These are phyloP conservation scores for Trypanosoma congolense DNA, from an alignment of 208 protist species.

Conservation along the genomic window DNA sequence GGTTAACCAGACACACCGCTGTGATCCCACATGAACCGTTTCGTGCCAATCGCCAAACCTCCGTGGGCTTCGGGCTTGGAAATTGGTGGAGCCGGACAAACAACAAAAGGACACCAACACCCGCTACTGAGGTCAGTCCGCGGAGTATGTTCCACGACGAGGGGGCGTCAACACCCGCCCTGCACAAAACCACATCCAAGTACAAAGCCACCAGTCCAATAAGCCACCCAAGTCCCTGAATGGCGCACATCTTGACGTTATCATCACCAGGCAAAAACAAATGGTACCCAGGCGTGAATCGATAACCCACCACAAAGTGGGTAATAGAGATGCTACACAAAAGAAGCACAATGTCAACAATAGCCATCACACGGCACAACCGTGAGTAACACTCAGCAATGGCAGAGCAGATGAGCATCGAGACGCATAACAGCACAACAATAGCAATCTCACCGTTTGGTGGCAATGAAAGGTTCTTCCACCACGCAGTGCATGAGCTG, in stretches of 20 bases:
- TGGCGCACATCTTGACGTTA: conserved; percentile 23
- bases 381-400: conserved; percentile 35
- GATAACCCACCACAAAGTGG: conserved; percentile 22
- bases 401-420: conserved; percentile 31
- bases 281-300: conserved; percentile 19
- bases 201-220: conserved; percentile 28
- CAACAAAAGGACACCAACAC: conserved; percentile 37
- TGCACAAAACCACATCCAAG: conserved; percentile 34
- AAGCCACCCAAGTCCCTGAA: conserved; percentile 48
- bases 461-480: conserved; percentile 23
- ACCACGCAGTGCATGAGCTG: conserved; percentile 12
- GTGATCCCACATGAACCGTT: conserved; percentile 27
- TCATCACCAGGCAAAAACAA: conserved; percentile 24
- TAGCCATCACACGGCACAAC: conserved; percentile 27
- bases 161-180: conserved; percentile 18
- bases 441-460: conserved; percentile 36
- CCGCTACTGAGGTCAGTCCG: conserved; percentile 44
- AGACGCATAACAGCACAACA: conserved; percentile 31
- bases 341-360: conserved; percentile 27
- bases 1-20: conserved; percentile 16
- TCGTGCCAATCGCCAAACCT: conserved; percentile 10
- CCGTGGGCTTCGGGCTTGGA: conserved; percentile 7
- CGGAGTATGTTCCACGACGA: conserved; percentile 50
- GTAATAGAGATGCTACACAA: conserved; percentile 18
- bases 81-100: conserved; percentile 37